phyloP scores from a whole-genome alignment of 345 rosid genomes.

The Aquilaria malaccensis region DNA sequence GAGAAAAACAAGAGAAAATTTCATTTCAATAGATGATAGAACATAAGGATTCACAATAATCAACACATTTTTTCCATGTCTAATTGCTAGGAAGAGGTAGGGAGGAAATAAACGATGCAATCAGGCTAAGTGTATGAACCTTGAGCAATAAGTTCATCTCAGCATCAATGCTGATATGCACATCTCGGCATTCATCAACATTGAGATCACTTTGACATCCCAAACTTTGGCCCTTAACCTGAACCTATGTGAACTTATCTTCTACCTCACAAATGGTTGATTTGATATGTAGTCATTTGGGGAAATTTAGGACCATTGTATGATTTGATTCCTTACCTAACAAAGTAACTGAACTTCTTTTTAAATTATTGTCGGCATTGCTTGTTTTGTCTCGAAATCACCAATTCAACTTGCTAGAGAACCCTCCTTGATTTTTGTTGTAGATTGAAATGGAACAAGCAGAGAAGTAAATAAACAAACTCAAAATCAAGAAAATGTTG shows the following conservation, averaged over 20 bases:
- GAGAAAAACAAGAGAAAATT: background rate
- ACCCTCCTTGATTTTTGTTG: no score
- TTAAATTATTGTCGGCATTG: no score
- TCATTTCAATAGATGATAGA: background rate
- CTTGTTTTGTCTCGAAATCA: no score
- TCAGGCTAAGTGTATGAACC: constrained; percentile 25
- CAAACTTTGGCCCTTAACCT: constrained; percentile 23
- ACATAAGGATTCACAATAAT: background rate
- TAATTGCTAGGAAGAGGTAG: background rate
- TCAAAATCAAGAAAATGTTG: no score
- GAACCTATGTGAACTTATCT: constrained; percentile 38
- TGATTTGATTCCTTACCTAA: no score
- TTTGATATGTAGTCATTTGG: constrained; percentile 25
- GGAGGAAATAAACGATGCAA: constrained; percentile 7
- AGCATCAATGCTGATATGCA: constrained; percentile 37
- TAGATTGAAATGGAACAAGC: no score
- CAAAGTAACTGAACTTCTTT: no score
- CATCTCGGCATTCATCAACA: constrained; percentile 52
- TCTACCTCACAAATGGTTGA: constrained; percentile 31
- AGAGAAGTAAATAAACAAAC: no score
- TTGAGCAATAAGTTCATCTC: constrained; percentile 24
- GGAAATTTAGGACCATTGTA: no score
- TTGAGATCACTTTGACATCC: constrained; percentile 27
- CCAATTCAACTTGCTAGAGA: no score
- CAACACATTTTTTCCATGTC: background rate